Evolutionary conservation across 371 early-diverging fungal species (phyloP), one percentile per base, ranked within the genome.

Genomic region (Modicella reniformis): DNA sequence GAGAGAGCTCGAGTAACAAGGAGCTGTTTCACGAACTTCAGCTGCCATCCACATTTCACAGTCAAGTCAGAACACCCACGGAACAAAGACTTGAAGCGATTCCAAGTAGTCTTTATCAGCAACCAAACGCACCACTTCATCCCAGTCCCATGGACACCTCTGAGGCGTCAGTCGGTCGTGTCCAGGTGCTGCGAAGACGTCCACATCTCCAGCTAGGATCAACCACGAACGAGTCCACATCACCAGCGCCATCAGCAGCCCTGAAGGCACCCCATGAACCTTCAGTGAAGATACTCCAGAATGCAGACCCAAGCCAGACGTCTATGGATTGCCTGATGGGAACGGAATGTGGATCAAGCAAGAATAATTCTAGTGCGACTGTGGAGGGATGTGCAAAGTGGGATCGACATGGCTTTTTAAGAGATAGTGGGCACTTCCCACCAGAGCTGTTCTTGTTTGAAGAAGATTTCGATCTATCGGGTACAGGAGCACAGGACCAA

Each of bases 361-460:
- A 6, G 17, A 17, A 41, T 12, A 19, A 29, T 17, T 23, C 10
- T 8, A 10, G 37, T 1, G 40, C 23, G 1, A 30, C 25, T 44
- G 12, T 4, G 28, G 52, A 34, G 19, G 28, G 13, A 9, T 5
- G 6, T 6, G 30, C 29, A 2, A 54, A 6, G 15, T 26, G 52
- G 44, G 23, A n/a, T 13, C 10, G 15, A 17, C 19, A 21, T 30
- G 44, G 4, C 9, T n/a, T 30, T 19, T 47, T 66, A 10, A 26
- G 59, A 3, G 73, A 66, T 23, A 67, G 67, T 37, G 73, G 67
- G 3, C 72, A 72, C 40, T 72, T 72, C 53, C 62, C 60, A n/a
- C 32, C 54, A 15, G 59, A 61, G 25, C 9, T 51, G 26, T 62
- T 57, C n/a, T 52, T 50, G 0, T 21, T 25, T 19, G 59, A 64